Base-by-base conservation (phyloP, 2,329 filamentous ascomycete genomes). In the Colletotrichum tofieldiae region DNA sequence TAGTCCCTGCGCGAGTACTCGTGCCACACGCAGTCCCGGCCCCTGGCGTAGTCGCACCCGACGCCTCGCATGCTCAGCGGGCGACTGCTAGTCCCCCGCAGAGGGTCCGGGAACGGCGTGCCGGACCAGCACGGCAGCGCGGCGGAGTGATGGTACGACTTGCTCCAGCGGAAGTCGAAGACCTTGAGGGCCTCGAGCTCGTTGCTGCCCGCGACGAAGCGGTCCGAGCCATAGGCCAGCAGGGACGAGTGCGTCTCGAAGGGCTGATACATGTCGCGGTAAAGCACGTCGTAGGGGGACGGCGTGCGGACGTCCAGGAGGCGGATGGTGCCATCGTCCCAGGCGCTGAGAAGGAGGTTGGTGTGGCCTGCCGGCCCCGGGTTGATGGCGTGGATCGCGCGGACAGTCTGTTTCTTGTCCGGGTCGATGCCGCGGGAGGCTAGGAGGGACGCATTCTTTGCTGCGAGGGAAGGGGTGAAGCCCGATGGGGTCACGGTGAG, bases 131-230 rank as follows among this genome's bases (percentile, higher is more conserved):
- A 90, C 0, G 86, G 81, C 14, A 89, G 79, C 5, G 82, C 84
- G 4, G 83, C 80, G 3, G 86, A 86, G 78, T 89, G 84, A 66
- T 84, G 79, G 74, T 90, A 90, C n/a, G 67, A 58, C n/a, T 79
- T 85, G 0, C 84, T 78, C 79, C 85, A 86, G 14, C 88, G 86
- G 66, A 88, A 87, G 80, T 90, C 88, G 71, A 89, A 90, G 41
- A 89, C 77, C 64, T 87, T 86, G 66, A 90, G 73, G 12, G 82
- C 80, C 0, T 84, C 79, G 5, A 81, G 80, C 20, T 80, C 79
- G 45, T 84, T 84, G 75, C 84, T 86, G 3, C 87, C 88, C 0
- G 83, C 83, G 5, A 89, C 76, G 70, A 90, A 90, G 16, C 86
- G 82, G 60, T 89, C 85, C 1, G 82, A 81, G 45, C 87, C 87